Evolutionary conservation across 257 asterid species (phyloP).

Genomic region (Solanum medicagineum): DNA sequence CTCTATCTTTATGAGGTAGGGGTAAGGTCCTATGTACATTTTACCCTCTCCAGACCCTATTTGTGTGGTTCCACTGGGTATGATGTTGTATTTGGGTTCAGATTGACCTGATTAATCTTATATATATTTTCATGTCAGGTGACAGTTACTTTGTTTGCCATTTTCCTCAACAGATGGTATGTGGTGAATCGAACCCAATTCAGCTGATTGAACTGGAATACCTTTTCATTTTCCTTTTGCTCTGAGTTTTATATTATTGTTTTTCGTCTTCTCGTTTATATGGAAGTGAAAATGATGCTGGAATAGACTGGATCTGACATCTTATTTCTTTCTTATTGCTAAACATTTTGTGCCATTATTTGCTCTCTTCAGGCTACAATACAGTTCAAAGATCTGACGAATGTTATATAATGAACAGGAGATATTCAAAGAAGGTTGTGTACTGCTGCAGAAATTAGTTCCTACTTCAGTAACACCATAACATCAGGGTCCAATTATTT

Average conservation of each 20-base stretch:
- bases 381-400: background rate
- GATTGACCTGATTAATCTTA: background rate
- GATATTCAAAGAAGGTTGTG: constrained; percentile 65
- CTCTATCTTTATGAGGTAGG: too few relatives aligned
- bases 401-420: constrained; percentile 13
- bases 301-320: background rate
- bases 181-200: background rate
- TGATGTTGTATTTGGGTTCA: background rate
- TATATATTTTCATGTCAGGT: background rate
- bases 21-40: too few relatives aligned
- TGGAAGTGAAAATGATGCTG: background rate
- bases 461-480: constrained; percentile 33
- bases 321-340: background rate
- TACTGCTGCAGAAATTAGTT: constrained; percentile 78
- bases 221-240: background rate
- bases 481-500: constrained; percentile 34
- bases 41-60: too few relatives aligned
- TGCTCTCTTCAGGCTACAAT: background rate
- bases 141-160: background rate
- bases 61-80: too few relatives aligned
- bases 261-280: background rate
- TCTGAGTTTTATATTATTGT: background rate
- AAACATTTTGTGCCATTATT: background rate
- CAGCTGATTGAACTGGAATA: background rate
- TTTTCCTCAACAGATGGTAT: background rate